Evolutionary conservation across 805 yeast genomes (phyloP).

Genomic region (Candida ipomoeae): DNA sequence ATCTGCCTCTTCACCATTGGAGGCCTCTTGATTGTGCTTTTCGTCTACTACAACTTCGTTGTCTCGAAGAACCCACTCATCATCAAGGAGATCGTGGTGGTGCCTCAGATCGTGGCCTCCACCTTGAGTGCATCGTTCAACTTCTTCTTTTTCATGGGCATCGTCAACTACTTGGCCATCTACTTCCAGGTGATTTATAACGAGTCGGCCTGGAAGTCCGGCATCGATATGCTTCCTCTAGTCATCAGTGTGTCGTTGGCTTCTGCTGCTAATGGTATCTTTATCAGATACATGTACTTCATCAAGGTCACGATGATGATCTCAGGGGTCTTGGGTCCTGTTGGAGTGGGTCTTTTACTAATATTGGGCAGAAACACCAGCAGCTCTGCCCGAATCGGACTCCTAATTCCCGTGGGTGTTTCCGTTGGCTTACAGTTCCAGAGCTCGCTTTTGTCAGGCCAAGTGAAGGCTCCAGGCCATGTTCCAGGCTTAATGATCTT

Average conservation of each 20-base stretch:
- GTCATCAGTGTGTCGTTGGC: conserved; percentile 31
- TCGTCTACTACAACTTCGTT: conserved; percentile 40
- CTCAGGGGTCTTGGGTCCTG: conserved; percentile 27
- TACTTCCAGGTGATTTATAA: conserved; percentile 38
- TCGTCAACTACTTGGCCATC: conserved; percentile 31
- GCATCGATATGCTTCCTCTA: conserved; percentile 34
- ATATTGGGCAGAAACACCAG: conserved; percentile 23
- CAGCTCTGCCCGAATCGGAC: conserved; percentile 26
- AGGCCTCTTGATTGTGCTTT: conserved; percentile 29
- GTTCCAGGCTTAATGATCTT: conserved; percentile 35
- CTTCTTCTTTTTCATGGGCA: conserved; percentile 39
- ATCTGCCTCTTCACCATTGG: conserved; percentile 48
- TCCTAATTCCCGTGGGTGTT: conserved; percentile 31
- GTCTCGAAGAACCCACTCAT: conserved; percentile 45
- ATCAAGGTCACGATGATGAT: conserved; percentile 32
- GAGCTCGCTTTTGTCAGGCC: conserved; percentile 32
- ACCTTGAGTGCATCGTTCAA: conserved; percentile 32
- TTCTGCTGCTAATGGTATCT: conserved; percentile 29
- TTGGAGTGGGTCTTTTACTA: conserved; percentile 34
- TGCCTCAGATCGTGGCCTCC: conserved; percentile 35
- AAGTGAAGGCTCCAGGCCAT: conserved; percentile 33
- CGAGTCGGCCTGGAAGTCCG: conserved; percentile 34
- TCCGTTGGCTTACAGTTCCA: conserved; percentile 37
- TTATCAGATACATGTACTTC: conserved; percentile 25
- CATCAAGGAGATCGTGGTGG: conserved; percentile 36